Base-by-base conservation (phyloP, 2,329 filamentous ascomycete genomes). In the Cladophialophora psammophila region DNA sequence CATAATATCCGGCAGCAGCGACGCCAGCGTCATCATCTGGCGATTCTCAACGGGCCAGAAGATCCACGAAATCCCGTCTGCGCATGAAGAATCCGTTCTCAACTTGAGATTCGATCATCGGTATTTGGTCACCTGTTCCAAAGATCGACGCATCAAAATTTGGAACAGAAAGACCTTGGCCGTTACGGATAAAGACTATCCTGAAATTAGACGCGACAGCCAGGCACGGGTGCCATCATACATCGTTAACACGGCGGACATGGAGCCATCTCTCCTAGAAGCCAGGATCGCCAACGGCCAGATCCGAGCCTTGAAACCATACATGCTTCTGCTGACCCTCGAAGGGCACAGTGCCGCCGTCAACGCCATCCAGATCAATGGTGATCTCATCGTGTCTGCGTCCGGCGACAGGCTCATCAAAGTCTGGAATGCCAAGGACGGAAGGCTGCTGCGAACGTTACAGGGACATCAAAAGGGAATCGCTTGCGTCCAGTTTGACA, bases 401-500 rank as follows among this genome's bases (percentile, higher is more conserved):
- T 97, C 94, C 61, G 95, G 95, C 18, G 95, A 99, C 77, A 90
- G 95, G 42, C 88, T 91, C 69, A 94, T 99, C 80, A 97, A 97
- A 78, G 86, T 97, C 20, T 99, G 95, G 95, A 90, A 96, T 77
- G 92, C 96, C 82, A 90, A 90, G 18, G 91, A 88, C 7, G 91
- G 93, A 65, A 82, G 86, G 52, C 94, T 92, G 77, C 85, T 86
- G 53, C 88, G 91, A 73, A 96, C 92, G 0, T 88, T 96, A 38
- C 84, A 91, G 45, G 95, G 94, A 1, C 95, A 99, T 75, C 88
- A 88, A 70, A 99, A 99, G 77, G 95, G 95, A 36, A 98, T 99
- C 73, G 95, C 95, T 2, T 99, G 95, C 77, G 94, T 99, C 15
- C 94, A 99, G 78, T 98, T 95, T 75, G 95, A 99, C 76, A 93